Conservation (phyloP, 2,329 filamentous ascomycete species). For the Trichoderma harzianum region DNA sequence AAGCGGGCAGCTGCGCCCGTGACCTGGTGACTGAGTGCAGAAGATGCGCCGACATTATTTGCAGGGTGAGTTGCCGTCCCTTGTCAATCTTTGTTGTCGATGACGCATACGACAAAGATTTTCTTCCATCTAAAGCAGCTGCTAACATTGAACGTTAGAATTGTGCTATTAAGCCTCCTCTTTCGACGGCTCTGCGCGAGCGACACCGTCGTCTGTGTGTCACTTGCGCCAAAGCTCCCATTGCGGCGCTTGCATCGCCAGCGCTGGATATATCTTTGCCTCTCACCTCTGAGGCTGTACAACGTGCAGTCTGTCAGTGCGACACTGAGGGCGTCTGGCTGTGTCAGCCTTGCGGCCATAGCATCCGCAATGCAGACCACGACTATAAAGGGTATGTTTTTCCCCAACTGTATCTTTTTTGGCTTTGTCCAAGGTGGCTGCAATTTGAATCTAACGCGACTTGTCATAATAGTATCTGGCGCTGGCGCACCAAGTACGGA, state of each 20-base stretch:
- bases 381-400: conserved; percentile 54
- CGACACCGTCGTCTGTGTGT: conserved; percentile 80
- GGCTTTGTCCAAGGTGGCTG: background rate
- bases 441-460: background rate
- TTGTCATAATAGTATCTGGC: conserved; percentile 62
- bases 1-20: conserved; percentile 74
- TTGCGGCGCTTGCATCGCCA: conserved; percentile 52
- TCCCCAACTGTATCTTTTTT: background rate
- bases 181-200: conserved; percentile 61
- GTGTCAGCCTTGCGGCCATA: conserved; percentile 77
- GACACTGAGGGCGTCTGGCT: conserved; percentile 68
- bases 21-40: conserved; percentile 85
- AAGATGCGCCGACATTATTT: conserved; percentile 72
- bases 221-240: conserved; percentile 68
- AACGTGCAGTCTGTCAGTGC: conserved; percentile 53
- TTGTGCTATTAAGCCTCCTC: conserved; percentile 80
- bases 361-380: conserved; percentile 58
- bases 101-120: background rate
- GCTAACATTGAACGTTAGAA: conserved; percentile 56
- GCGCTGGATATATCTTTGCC: conserved; percentile 43
- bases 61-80: conserved; percentile 60
- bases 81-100: background rate
- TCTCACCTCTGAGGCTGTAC: conserved; percentile 54
- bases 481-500: conserved; percentile 82
- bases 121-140: background rate